Evolutionary conservation across 345 rosid genomes (phyloP), one percentile per base, ranked within the genome.

Genomic region (Eucalyptus decipiens): DNA sequence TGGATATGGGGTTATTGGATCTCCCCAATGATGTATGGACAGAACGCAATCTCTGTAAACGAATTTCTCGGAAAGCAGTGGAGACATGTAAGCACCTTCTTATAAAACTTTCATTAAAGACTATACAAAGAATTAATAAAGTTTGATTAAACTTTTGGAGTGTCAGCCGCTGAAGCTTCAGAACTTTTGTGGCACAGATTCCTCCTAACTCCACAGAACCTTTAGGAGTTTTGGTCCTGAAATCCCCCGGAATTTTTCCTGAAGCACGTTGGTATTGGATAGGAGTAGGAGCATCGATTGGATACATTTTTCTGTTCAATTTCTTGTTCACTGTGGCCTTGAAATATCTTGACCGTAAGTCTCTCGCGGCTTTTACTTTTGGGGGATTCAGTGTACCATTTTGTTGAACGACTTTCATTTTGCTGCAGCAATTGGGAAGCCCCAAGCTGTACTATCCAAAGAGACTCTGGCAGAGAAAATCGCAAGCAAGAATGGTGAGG

Each of bases 231-330:
- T 15, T 32, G 58, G 58, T 96, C 91, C 86, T 97, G 90, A 95
- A 94, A 92, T 91, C 96, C 52, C 95, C 95, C 2, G 98, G 97
- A 40, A 72, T 96, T 89, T 95, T 95, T 88, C 91, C 97, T 15
- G 93, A 95, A 86, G 95, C 98, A 51, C 90, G 86, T 89, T 96
- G 99, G 98, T 97, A 96, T 90, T 97, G 98, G 99, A 94, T 96
- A 49, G 99, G 97, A 88, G 90, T 93, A 34, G 97, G 95, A 56
- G 97, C 96, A 88, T 87, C 90, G 89, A 91, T 96, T n/a, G 99
- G 97, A 89, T 95, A 90, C 86, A 86, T 91, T 50, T 80, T 96
- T 90, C 87, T 96, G 21, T 96, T 95, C 92, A 97, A 97, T 91
- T 90, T 94, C 88, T 93, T 95, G 88, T 97, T 93, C 93, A 93